phyloP scores from a whole-genome alignment of 352 stramenopile species.

The Globisporangium middletonii region DNA sequence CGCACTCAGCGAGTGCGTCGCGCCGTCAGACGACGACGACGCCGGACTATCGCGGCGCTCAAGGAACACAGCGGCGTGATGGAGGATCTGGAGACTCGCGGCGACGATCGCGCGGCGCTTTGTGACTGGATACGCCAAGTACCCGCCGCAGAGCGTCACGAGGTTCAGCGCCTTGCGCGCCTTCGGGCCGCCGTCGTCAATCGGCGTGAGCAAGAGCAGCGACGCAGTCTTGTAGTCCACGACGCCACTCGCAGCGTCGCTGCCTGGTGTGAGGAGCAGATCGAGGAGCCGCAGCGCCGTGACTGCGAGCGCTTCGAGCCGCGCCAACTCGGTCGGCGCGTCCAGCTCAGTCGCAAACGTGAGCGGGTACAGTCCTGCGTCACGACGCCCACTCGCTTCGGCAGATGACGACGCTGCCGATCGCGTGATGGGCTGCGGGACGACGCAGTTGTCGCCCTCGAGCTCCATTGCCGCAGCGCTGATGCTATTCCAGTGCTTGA shows the following conservation, averaged over 20 bases:
- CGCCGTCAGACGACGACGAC: constrained; percentile 7
- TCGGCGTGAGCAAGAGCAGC: constrained; percentile 32
- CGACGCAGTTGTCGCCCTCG: constrained; percentile 9
- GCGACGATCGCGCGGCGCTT: constrained; percentile 30
- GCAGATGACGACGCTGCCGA: constrained; percentile 3
- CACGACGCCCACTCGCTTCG: background rate
- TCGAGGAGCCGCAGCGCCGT: constrained; percentile 42
- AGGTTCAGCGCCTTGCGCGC: constrained; percentile 35
- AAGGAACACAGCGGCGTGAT: constrained; percentile 27
- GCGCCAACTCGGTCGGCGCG: constrained; percentile 12
- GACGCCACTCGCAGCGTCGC: background rate
- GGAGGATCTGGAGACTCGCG: constrained; percentile 46
- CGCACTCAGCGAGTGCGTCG: constrained; percentile 42
- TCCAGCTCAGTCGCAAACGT: constrained; percentile 25
- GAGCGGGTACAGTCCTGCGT: constrained; percentile 22
- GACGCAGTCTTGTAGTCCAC: constrained; percentile 8
- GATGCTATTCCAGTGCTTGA: constrained; percentile 15
- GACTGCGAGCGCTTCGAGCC: constrained; percentile 34
- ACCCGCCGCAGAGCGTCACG: constrained; percentile 44
- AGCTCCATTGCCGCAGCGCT: constrained; percentile 2
- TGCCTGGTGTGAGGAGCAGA: constrained; percentile 22
- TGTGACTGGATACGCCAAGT: constrained; percentile 39
- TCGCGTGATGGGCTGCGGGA: constrained; percentile 5
- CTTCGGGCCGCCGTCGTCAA: constrained; percentile 36
- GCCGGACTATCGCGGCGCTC: background rate